phyloP scores from a whole-genome alignment of 2,329 filamentous ascomycete species.

The Aureobasidium sp. region DNA sequence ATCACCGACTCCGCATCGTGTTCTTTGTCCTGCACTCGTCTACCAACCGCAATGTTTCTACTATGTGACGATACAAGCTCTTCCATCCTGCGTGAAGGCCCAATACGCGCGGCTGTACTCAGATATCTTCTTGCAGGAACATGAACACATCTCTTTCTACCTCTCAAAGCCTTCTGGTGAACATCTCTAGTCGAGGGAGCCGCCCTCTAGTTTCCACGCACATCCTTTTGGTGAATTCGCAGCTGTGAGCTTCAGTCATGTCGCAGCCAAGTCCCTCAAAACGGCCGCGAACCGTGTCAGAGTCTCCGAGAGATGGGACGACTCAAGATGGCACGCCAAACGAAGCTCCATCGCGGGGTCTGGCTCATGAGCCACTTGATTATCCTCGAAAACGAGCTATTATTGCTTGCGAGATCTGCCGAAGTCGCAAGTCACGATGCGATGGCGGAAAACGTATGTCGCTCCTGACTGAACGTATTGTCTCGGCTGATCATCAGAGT shows the following conservation, averaged over 20 bases:
- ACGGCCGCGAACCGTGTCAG: neutral
- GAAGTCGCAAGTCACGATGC: conserved; percentile 25
- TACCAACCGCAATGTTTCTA: neutral
- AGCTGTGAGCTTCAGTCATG: neutral
- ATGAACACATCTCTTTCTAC: neutral
- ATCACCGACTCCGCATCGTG: conserved; percentile 5
- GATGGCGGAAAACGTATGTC: conserved; percentile 19
- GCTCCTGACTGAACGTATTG: neutral
- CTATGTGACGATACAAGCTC: neutral
- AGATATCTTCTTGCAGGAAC: neutral
- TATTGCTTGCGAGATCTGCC: conserved; percentile 27
- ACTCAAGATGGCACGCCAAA: neutral
- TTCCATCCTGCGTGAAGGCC: neutral
- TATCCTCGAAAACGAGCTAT: conserved; percentile 25
- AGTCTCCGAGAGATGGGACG: neutral
- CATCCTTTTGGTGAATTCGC: neutral
- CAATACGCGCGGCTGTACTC: neutral
- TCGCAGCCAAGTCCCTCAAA: conserved; percentile 2
- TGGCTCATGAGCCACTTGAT: conserved; percentile 20
- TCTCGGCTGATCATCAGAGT: conserved; percentile 30
- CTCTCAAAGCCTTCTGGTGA: neutral
- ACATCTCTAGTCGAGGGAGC: neutral
- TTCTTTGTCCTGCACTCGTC: conserved; percentile 5
- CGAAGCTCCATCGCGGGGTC: neutral
- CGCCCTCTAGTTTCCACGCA: neutral